Conservation (phyloP, 345 rosid genomes). For the Arabis hirsuta region DNA sequence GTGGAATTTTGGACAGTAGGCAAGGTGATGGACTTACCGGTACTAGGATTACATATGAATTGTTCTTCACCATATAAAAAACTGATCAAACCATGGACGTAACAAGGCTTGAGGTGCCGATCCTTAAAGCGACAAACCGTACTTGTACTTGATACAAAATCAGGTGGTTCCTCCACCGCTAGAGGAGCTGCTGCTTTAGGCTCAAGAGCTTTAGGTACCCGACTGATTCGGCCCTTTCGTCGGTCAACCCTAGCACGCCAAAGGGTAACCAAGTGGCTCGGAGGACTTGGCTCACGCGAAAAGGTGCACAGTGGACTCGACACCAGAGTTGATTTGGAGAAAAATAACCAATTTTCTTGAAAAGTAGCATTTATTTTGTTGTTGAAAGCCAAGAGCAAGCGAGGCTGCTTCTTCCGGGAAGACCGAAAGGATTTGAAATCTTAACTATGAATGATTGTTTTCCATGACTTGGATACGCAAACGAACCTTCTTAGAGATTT, state of each 20-base stretch:
- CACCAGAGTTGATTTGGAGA: neutral
- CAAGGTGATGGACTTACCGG: slow-evolving; percentile 49
- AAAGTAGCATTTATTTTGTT: neutral
- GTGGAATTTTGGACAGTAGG: slow-evolving; percentile 44
- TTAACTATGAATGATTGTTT: neutral
- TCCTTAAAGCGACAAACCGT: neutral
- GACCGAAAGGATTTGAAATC: neutral
- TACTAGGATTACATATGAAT: neutral
- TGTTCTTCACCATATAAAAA: neutral
- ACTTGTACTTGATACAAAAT: neutral
- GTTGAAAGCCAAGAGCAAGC: neutral
- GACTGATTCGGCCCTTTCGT: neutral
- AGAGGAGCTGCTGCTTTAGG: neutral
- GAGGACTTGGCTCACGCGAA: neutral
- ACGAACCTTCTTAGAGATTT: neutral
- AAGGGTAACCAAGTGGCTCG: neutral
- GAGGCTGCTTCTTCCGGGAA: neutral
- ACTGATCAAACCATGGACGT: slow-evolving; percentile 6
- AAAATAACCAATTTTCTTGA: neutral
- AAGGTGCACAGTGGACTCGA: neutral
- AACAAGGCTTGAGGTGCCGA: neutral
- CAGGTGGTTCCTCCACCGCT: neutral
- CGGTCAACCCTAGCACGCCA: neutral
- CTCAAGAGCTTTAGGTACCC: too few species aligned
- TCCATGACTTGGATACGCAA: neutral